These are phyloP conservation scores for Acacia concinna DNA, from an alignment of 331 rosid species.

Conservation along the genomic window DNA sequence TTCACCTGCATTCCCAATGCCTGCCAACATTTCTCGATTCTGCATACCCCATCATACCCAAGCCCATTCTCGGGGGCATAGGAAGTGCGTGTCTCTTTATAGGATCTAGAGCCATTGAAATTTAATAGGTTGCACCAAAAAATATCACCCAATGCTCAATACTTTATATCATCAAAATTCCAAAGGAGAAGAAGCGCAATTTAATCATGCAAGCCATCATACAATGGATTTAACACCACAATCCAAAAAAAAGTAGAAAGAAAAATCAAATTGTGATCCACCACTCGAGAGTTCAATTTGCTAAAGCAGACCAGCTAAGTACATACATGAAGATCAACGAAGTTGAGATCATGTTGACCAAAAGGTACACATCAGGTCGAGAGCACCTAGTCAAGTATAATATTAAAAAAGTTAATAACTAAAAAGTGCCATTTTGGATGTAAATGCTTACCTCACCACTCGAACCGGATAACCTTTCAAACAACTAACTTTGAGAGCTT, in stretches of 20 bases:
- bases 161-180: not conserved
- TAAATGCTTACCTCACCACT: constrained; percentile 59
- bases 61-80: constrained; percentile 72
- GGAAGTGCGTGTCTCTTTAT: constrained; percentile 72
- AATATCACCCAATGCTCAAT: not conserved
- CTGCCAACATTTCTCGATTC: constrained; percentile 83
- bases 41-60: constrained; percentile 80
- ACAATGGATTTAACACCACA: not conserved
- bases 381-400: not conserved
- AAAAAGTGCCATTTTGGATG: not conserved
- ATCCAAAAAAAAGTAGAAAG: not conserved
- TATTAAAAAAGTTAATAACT: not conserved
- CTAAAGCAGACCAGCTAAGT: not conserved
- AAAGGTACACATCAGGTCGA: not conserved
- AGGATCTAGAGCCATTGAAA: constrained; percentile 48
- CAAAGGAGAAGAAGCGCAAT: not conserved
- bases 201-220: not conserved
- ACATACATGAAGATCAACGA: not conserved
- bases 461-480: constrained; percentile 74
- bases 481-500: constrained; percentile 62
- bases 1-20: constrained; percentile 68
- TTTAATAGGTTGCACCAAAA: constrained; percentile 2
- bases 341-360: not conserved
- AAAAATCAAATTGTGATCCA: not conserved
- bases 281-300: not conserved